These are phyloP conservation scores for Cordyceps cateniannulata DNA, from an alignment of 2,329 filamentous ascomycete genomes.

Conservation along the genomic window DNA sequence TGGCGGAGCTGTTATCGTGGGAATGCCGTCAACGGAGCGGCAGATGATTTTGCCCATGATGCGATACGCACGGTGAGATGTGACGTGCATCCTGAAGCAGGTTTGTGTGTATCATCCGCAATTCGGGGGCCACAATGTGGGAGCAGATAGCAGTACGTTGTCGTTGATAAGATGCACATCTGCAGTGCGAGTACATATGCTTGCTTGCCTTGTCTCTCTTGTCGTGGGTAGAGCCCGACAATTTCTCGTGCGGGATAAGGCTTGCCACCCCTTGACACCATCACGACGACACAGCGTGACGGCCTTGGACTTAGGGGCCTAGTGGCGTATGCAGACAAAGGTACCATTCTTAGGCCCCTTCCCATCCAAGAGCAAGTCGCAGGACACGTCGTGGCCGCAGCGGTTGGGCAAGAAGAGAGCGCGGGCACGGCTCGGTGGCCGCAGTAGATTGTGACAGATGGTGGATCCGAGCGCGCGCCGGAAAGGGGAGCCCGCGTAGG, in stretches of 20 bases:
- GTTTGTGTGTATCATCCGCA: background rate
- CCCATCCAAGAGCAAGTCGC: background rate
- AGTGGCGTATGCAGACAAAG: slow-evolving; percentile 8
- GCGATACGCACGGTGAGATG: background rate
- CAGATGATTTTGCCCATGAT: background rate
- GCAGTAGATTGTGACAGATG: background rate
- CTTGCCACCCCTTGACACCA: background rate
- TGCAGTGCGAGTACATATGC: background rate
- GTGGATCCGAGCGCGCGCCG: background rate
- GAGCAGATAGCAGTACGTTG: background rate
- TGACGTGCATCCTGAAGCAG: background rate
- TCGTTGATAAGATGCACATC: background rate
- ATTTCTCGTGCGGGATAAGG: slow-evolving; percentile 6
- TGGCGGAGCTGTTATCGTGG: background rate
- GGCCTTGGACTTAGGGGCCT: background rate
- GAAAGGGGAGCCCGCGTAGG: background rate
- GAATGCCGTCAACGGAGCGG: background rate
- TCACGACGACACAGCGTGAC: too few species aligned
- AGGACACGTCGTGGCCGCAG: slow-evolving; percentile 2
- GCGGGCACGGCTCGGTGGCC: background rate
- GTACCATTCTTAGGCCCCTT: background rate
- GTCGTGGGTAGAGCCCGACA: background rate
- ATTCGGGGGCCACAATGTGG: background rate
- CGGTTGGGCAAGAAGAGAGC: slow-evolving; percentile 3
- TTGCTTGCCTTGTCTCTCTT: background rate